A percentile compares a stretch with the other conserved stretches of the same genome.
Evolutionary conservation across 768 basidiomycete species (phyloP).

Genomic region (Lactarius hatsudake): DNA sequence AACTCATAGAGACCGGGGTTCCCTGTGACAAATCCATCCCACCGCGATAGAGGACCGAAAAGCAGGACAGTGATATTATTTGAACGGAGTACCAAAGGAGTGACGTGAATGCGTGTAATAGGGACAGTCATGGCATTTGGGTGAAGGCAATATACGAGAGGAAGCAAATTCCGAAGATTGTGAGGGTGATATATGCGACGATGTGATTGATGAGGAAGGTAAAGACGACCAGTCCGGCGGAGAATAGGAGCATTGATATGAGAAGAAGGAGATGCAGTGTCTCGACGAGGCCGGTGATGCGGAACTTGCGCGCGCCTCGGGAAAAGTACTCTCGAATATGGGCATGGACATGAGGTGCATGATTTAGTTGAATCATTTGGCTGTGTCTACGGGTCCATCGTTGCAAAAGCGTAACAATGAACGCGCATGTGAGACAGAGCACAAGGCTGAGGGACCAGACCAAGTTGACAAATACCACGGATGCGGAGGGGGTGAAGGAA

Average conservation of each 20-base stretch:
- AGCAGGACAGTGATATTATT: too few species aligned
- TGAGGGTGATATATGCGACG: neutral
- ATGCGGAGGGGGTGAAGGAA: too few species aligned
- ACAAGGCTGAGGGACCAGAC: slow-evolving; percentile 5
- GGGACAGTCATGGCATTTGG: neutral
- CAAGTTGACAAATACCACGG: neutral
- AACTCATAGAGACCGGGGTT: too few species aligned
- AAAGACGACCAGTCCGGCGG: neutral
- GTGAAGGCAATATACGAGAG: neutral
- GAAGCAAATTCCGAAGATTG: neutral
- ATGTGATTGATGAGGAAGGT: neutral
- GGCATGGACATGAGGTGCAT: neutral
- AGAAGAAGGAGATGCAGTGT: slow-evolving; percentile 30
- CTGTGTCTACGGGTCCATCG: slow-evolving; percentile 1
- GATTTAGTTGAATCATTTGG: neutral
- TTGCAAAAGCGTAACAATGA: slow-evolving; percentile 1
- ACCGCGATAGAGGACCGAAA: too few species aligned
- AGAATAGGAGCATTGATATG: neutral
- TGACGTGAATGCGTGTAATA: neutral
- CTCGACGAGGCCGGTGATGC: slow-evolving; percentile 40
- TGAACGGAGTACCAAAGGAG: too few species aligned
- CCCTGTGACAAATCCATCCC: too few species aligned
- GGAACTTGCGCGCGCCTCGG: slow-evolving; percentile 39
- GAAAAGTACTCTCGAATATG: slow-evolving; percentile 31
- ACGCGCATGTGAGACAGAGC: neutral